These are phyloP conservation scores for Metarhizium humberi DNA, from an alignment of 2,329 filamentous ascomycete species.

Conservation along the genomic window DNA sequence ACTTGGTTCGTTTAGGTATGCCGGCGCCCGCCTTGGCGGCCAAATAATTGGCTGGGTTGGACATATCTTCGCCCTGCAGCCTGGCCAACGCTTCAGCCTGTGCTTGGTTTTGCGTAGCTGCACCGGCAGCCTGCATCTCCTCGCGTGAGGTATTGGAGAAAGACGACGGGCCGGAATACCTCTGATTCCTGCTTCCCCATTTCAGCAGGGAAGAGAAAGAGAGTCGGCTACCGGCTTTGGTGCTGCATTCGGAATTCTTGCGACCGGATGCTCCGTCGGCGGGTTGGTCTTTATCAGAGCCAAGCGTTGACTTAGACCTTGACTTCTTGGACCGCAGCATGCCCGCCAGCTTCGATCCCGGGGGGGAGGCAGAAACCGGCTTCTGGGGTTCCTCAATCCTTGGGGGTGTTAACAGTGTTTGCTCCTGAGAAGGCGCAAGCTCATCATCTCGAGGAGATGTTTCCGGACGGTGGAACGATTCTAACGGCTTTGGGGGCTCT, in stretches of 20 bases:
- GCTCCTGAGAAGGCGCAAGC: neutral
- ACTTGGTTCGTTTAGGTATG: slow-evolving; percentile 70
- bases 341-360: slow-evolving; percentile 20
- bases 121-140: slow-evolving; percentile 51
- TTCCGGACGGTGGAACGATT: slow-evolving; percentile 22
- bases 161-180: slow-evolving; percentile 56
- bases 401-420: neutral
- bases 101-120: slow-evolving; percentile 11
- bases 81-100: slow-evolving; percentile 25
- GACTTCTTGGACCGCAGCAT: slow-evolving; percentile 38
- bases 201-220: slow-evolving; percentile 70
- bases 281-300: slow-evolving; percentile 28
- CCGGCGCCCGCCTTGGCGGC: slow-evolving; percentile 27
- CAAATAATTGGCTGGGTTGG: slow-evolving; percentile 16
- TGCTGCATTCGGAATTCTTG: slow-evolving; percentile 46
- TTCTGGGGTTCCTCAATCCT: slow-evolving; percentile 11
- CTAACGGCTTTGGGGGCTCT: slow-evolving; percentile 13
- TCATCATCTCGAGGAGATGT: slow-evolving; percentile 11
- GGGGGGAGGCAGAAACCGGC: slow-evolving; percentile 13
- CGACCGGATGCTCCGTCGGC: slow-evolving; percentile 41
- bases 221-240: slow-evolving; percentile 27
- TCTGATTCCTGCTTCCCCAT: slow-evolving; percentile 51
- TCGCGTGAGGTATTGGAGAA: slow-evolving; percentile 89
- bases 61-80: slow-evolving; percentile 23
- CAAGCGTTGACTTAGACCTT: slow-evolving; percentile 39